Base-by-base conservation (phyloP, 208 protist species). In the Acanthamoeba pearcei region DNA sequence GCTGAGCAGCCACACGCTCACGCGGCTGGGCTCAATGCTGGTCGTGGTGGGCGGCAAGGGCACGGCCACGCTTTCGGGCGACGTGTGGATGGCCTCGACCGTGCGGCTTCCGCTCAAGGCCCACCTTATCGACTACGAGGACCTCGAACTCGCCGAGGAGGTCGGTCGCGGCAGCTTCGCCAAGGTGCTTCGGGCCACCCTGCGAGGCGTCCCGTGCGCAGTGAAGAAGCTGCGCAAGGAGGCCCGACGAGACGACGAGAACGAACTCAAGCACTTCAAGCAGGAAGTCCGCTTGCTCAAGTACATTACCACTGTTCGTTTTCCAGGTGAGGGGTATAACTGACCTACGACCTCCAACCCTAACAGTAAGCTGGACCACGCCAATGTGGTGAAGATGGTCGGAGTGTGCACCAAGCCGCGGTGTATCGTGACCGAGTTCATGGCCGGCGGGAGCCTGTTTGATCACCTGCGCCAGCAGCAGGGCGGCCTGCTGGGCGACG, bases 321-420 rank as follows among this genome's bases (percentile, higher is more conserved):
- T 46, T 46, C 42, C 42, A 9, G 42, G 42, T 6, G 5, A 46
- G 42, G 5, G 5, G 42, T 46, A 9, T 46, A 46, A 46, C 42
- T 51, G 9, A 51, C 46, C 42, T 3, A 46, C 42, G 4, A 51
- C 46, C 42, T 51, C 46, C 46, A 51, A 51, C 46, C 4, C 4
- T 51, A 51, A 51, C 46, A 60, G 80, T 24, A 53, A 88, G 24
- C n/a, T 88, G 42, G n/a, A 88, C 53, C 80, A 88, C 27, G 12
- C 80, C 27, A 88, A 88, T 27, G 80, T 88, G n/a, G 80, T 88
- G n/a, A 32, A 64, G 80, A 6, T 88, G 80, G 15, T 88, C 22
- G 80, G 80, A 15, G 80, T 88, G n/a, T 88, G 80, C 80, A 88
- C 42, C 46, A 88, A 88, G 49, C 80, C 80, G 80, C 80, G 51